These are phyloP conservation scores for Beauveria australis DNA, from an alignment of 2,329 filamentous ascomycete species.

Conservation along the genomic window DNA sequence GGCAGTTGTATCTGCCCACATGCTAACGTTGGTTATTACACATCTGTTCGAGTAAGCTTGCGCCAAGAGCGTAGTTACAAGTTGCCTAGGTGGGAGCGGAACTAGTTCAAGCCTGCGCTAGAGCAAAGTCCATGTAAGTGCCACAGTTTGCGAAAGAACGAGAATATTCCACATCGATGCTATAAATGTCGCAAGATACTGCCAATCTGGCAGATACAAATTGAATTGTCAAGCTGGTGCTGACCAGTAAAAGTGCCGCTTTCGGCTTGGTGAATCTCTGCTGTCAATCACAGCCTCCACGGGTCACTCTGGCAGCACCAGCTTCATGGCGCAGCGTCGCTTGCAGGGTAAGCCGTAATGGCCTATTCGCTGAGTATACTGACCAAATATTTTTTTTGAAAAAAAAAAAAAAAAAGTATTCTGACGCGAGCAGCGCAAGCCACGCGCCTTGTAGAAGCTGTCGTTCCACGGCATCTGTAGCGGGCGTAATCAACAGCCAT, in stretches of 20 bases:
- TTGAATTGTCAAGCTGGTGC: no score
- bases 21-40: background rate
- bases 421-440: background rate
- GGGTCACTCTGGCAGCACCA: background rate
- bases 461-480: slow-evolving; percentile 12
- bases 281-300: background rate
- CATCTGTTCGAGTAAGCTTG: background rate
- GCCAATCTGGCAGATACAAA: no score
- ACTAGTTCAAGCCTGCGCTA: no score
- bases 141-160: no score
- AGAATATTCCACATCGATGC: no score
- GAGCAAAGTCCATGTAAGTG: background rate
- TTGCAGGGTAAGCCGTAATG: slow-evolving; percentile 1
- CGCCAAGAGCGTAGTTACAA: no score
- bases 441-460: slow-evolving; percentile 3
- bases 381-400: background rate
- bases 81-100: background rate
- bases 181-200: no score
- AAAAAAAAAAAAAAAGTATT: no score
- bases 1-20: background rate
- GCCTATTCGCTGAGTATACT: background rate
- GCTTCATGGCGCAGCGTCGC: slow-evolving; percentile 5
- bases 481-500: slow-evolving; percentile 1
- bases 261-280: background rate
- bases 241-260: background rate